Evolutionary conservation across 768 basidiomycete genomes (phyloP).

Genomic region (Panellus pusillus): DNA sequence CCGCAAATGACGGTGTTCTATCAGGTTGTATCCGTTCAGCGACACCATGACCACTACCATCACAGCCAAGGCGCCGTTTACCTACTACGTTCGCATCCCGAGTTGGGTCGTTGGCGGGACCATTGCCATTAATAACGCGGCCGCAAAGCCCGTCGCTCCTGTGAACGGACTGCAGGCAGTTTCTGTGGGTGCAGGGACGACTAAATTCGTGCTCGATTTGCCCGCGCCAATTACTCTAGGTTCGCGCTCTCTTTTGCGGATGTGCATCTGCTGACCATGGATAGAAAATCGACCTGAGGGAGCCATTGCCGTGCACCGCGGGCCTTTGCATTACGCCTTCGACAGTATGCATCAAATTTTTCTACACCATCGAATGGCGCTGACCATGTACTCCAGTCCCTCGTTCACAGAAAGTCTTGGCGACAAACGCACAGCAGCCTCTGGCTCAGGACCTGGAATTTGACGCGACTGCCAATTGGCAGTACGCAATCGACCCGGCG

Average conservation of each 20-base stretch:
- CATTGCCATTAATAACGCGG: constrained; percentile 39
- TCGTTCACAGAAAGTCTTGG: constrained; percentile 36
- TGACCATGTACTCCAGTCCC: constrained; percentile 21
- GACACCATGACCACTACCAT: constrained; percentile 47
- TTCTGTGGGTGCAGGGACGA: constrained; percentile 30
- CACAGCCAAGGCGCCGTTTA: constrained; percentile 42
- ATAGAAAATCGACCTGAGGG: constrained; percentile 37
- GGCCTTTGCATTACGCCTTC: constrained; percentile 41
- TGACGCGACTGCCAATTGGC: constrained; percentile 48
- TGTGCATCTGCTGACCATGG: neutral
- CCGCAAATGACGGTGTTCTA: neutral
- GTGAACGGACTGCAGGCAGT: constrained; percentile 34
- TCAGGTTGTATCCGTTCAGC: constrained; percentile 48
- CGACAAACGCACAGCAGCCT: constrained; percentile 42
- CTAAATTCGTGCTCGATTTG: constrained; percentile 32
- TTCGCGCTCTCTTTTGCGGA: neutral
- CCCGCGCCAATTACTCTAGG: constrained; percentile 38
- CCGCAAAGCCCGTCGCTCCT: constrained; percentile 27
- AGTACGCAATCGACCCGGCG: constrained; percentile 53
- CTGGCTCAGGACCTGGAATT: constrained; percentile 51
- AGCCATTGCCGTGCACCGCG: constrained; percentile 40
- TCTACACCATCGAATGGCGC: neutral
- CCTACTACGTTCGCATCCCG: constrained; percentile 50
- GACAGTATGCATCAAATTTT: constrained; percentile 26
- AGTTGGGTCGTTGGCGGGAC: constrained; percentile 50